Conservation (phyloP, 2,329 filamentous ascomycete genomes). For the Botrytis medusae region DNA sequence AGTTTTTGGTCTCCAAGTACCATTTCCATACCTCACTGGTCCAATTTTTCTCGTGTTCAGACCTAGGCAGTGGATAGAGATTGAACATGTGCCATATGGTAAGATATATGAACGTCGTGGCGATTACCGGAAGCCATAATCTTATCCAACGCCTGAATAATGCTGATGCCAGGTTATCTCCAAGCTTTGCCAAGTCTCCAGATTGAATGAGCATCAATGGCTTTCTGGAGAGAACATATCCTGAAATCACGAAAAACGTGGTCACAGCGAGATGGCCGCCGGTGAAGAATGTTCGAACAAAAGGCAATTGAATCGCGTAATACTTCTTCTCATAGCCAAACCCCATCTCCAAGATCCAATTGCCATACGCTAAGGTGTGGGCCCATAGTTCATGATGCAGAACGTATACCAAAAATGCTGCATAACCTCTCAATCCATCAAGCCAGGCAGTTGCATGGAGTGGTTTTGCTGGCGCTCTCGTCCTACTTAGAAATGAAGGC, state of each 20-base stretch:
- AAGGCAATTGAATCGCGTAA: slow-evolving; percentile 51
- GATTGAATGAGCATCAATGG: slow-evolving; percentile 45
- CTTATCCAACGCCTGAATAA: slow-evolving; percentile 49
- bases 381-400: slow-evolving; percentile 45
- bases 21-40: slow-evolving; percentile 35
- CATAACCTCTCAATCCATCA: slow-evolving; percentile 50
- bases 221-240: slow-evolving; percentile 48
- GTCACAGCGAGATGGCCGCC: slow-evolving; percentile 61
- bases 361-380: slow-evolving; percentile 33
- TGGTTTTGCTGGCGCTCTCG: slow-evolving; percentile 19
- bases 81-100: slow-evolving; percentile 36
- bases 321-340: slow-evolving; percentile 37
- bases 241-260: slow-evolving; percentile 51
- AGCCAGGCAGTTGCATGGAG: slow-evolving; percentile 38
- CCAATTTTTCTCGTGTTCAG: slow-evolving; percentile 28
- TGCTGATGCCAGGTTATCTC: slow-evolving; percentile 46
- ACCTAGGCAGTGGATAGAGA: slow-evolving; percentile 24
- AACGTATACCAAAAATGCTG: slow-evolving; percentile 49
- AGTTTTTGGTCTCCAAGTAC: slow-evolving; percentile 61
- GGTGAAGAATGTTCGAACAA: slow-evolving; percentile 58
- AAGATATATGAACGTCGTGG: slow-evolving; percentile 44
- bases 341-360: slow-evolving; percentile 34
- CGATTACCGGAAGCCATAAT: slow-evolving; percentile 47
- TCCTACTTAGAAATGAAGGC: slow-evolving; percentile 19
- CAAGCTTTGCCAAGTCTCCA: slow-evolving; percentile 41